Percentiles rank a stretch among this genome's conserved stretches.
Evolutionary conservation across 139 green algal genomes (phyloP).

Genomic region (Penium margaritaceum): DNA sequence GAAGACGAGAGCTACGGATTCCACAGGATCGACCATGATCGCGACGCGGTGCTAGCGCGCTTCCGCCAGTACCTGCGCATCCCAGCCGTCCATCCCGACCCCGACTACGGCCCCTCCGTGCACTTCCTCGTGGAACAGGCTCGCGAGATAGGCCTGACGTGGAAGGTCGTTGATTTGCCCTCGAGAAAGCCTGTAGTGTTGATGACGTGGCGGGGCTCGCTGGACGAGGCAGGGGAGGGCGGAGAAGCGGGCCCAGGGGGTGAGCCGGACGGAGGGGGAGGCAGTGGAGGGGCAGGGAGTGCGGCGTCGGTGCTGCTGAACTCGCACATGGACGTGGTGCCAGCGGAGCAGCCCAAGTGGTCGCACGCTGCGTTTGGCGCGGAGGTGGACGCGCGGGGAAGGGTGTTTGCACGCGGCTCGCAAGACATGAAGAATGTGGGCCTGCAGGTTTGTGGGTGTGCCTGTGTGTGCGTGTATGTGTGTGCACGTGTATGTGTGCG

Average conservation of each 20-base stretch:
- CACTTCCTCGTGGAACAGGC: constrained; percentile 13
- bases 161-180: not conserved
- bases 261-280: too few species aligned
- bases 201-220: constrained; percentile 5
- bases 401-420: constrained; percentile 12
- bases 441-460: constrained; percentile 17
- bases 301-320: constrained; percentile 21
- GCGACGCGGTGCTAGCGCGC: too few species aligned
- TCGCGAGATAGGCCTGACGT: not conserved
- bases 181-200: not conserved
- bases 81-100: not conserved
- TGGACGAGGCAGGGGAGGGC: too few species aligned
- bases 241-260: too few species aligned
- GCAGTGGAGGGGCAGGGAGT: not conserved
- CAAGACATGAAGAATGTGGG: constrained; percentile 41
- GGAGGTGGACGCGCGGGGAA: not conserved
- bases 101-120: not conserved
- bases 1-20: too few species aligned
- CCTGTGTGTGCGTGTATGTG: too few species aligned
- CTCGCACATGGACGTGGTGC: constrained; percentile 40
- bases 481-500: too few species aligned
- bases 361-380: constrained; percentile 3
- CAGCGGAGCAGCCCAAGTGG: constrained; percentile 21
- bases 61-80: constrained; percentile 14
- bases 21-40: too few species aligned